Evolutionary conservation across 495 filamentous ascomycete genomes (phyloP).

Genomic region (Stereocaulon alpinum): DNA sequence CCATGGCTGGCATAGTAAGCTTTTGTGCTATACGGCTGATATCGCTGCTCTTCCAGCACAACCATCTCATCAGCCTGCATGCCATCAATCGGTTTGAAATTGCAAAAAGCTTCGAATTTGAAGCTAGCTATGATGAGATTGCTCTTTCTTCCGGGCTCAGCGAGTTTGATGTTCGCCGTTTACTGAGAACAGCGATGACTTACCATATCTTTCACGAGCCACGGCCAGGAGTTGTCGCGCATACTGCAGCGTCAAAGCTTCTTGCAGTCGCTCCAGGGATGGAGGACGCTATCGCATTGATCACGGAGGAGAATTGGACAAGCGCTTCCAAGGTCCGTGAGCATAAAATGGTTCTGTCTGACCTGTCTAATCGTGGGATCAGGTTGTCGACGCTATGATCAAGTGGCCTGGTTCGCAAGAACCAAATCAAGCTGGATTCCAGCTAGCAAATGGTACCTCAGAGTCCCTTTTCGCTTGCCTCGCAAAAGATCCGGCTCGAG

Average conservation of each 20-base stretch:
- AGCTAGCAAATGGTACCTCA: background rate
- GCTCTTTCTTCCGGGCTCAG: background rate
- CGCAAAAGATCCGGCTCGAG: background rate
- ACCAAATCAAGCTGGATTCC: background rate
- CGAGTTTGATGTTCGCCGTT: background rate
- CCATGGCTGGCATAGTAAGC: background rate
- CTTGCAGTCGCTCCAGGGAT: background rate
- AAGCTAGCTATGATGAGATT: background rate
- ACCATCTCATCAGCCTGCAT: background rate
- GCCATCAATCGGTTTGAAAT: background rate
- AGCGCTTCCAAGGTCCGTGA: too few species aligned
- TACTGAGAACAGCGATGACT: background rate
- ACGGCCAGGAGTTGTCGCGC: background rate
- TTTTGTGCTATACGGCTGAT: too few species aligned
- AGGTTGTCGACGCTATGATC: conserved; percentile 5
- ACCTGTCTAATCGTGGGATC: conserved; percentile 10
- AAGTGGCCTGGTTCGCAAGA: conserved; percentile 8
- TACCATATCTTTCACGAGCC: background rate
- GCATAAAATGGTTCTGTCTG: too few species aligned
- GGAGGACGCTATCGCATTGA: too few species aligned
- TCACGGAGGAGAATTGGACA: too few species aligned
- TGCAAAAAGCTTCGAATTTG: background rate
- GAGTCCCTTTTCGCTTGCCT: background rate
- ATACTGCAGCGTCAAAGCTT: background rate
- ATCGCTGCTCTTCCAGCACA: background rate